A percentile compares a stretch with the other conserved stretches of the same genome.
Evolutionary conservation across 1,139 yeast genomes (phyloP).

Genomic region (Sugiyamaella novakii): DNA sequence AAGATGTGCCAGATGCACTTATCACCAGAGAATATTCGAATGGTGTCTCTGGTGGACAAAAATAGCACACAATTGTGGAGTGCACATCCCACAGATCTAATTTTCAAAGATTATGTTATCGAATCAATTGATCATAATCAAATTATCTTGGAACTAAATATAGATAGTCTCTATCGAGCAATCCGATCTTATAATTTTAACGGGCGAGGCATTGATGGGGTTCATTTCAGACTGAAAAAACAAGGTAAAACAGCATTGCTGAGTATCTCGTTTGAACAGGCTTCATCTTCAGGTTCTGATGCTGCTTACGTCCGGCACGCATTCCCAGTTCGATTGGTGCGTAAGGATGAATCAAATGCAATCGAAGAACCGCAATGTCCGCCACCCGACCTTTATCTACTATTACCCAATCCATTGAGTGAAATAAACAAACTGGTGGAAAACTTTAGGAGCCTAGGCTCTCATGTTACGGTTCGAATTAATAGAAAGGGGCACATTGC

Average conservation of each 20-base stretch:
- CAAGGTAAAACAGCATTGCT: conserved; percentile 33
- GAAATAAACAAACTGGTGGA: conserved; percentile 10
- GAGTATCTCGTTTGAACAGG: conserved; percentile 27
- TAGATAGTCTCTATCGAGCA: conserved; percentile 32
- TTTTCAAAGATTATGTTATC: conserved; percentile 23
- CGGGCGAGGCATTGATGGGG: conserved; percentile 24
- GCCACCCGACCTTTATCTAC: conserved; percentile 32
- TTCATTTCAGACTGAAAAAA: conserved; percentile 30
- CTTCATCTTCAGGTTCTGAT: conserved; percentile 26
- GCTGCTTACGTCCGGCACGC: conserved; percentile 33
- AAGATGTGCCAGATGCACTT: conserved; percentile 33
- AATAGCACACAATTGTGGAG: conserved; percentile 35
- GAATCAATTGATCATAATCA: conserved; percentile 24
- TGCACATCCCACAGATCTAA: conserved; percentile 20
- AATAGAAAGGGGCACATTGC: conserved; percentile 34
- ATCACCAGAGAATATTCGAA: conserved; percentile 25
- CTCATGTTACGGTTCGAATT: conserved; percentile 28
- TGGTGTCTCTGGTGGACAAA: conserved; percentile 31
- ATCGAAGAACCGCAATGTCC: conserved; percentile 35
- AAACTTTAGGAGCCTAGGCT: conserved; percentile 28
- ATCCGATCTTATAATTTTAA: conserved; percentile 28
- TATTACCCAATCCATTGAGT: conserved; percentile 15
- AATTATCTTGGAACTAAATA: conserved; percentile 32
- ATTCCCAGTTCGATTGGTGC: conserved; percentile 35
- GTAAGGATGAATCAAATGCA: conserved; percentile 23